These are phyloP conservation scores for Gracilaria caudata DNA, from an alignment of 23 red algal genomes.

Conservation along the genomic window DNA sequence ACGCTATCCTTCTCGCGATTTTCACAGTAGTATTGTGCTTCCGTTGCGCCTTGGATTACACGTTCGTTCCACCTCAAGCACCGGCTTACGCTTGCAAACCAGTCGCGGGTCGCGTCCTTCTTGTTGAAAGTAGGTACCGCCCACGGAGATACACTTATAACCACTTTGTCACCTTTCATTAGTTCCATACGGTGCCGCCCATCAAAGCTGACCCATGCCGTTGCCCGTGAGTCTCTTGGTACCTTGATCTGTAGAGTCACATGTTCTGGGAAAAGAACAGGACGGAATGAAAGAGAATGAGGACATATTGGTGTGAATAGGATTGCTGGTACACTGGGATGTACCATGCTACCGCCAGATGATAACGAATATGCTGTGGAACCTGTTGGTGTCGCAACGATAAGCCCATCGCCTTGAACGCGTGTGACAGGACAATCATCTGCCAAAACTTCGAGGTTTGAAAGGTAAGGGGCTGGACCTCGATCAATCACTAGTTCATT, in stretches of 20 bases:
- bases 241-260: slow-evolving; percentile 78
- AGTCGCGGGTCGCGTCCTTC: slow-evolving; percentile 70
- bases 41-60: slow-evolving; percentile 13
- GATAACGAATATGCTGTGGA: slow-evolving; percentile 87
- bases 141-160: slow-evolving; percentile 63
- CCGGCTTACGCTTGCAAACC: slow-evolving; percentile 80
- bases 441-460: slow-evolving; percentile 73
- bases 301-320: slow-evolving; percentile 93
- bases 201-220: slow-evolving; percentile 90
- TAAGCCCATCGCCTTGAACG: slow-evolving; percentile 87
- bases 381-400: slow-evolving; percentile 88
- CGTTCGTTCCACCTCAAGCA: slow-evolving; percentile 86
- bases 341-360: slow-evolving; percentile 86
- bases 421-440: slow-evolving; percentile 78
- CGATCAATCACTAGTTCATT: slow-evolving; percentile 94
- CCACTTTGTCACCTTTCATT: slow-evolving; percentile 78
- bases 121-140: slow-evolving; percentile 80
- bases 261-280: slow-evolving; percentile 82
- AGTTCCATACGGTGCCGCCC: slow-evolving; percentile 81
- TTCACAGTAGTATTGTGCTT: too few species aligned
- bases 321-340: slow-evolving; percentile 84
- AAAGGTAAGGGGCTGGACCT: slow-evolving; percentile 81
- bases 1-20: not conserved
- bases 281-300: slow-evolving; percentile 86
- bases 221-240: slow-evolving; percentile 53